Evolutionary conservation across 2,329 filamentous ascomycete genomes (phyloP), one percentile per base, ranked within the genome.

Genomic region (Cryphonectria radicalis): DNA sequence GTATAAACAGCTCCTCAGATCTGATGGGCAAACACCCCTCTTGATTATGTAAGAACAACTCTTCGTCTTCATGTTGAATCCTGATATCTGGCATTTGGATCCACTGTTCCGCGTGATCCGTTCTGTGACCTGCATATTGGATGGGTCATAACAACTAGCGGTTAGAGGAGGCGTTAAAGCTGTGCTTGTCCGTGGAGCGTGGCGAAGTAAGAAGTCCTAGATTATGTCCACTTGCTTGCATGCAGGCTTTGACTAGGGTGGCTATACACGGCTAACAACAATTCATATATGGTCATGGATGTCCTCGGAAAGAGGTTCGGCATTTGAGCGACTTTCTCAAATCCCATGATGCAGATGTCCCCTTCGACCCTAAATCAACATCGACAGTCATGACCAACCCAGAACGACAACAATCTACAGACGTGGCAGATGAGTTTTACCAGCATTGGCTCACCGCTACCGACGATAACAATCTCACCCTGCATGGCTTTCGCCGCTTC

Each of bases 401-500:
- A 3, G 37, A 22, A 32, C n/a, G 37, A 43, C 4, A 37, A 14
- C 11, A 46, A 46, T 11, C 8, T 2, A 19, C 32, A 25, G 17
- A 4, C 4, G 40, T 35, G 7, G 50, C 62, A 1, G 32, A 32
- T 19, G 3, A 17, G 4, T 81, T 89, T 40, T 42, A 55, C 1
- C 64, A 63, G 62, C 28, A 63, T 25, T 77, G 76, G 77, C 67
- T 75, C 28, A 68, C 35, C n/a, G 75, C 72, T 28, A 79, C 76
- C 1, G 75, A 73, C 1, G 76, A 78, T 35, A 76, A 72, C 63
- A 76, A 76, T 60, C 43, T 78, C 2, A 77, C 76, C 13, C 69
- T 78, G 3, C 74, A 78, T 67, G 76, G 77, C 0, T 78, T 79
- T 57, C 75, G 76, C 13, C 74, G 78, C 4, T 79, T 77, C 66